Evolutionary conservation across 148 eudicot species (phyloP).

Genomic region (Heliamphora exappendiculata): DNA sequence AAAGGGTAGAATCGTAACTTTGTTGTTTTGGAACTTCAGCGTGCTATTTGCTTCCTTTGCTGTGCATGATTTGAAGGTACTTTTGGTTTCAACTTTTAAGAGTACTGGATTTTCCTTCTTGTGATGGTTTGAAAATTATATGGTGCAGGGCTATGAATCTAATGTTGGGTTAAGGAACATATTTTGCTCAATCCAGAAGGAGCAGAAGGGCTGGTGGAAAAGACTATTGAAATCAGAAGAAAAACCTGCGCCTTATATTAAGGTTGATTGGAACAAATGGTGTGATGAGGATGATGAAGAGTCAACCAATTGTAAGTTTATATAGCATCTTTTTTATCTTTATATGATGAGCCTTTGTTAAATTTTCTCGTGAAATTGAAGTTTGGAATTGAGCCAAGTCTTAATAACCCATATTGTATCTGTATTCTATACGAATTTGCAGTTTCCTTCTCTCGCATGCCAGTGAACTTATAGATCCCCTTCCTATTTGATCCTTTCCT

Average conservation of each 20-base stretch:
- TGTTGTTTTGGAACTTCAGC: not conserved
- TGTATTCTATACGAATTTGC: not conserved
- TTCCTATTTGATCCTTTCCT: not conserved
- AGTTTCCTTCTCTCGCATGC: not conserved
- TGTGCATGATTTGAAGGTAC: not conserved
- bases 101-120: not conserved
- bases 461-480: not conserved
- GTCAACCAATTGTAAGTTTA: slow-evolving; percentile 50
- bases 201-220: slow-evolving; percentile 79
- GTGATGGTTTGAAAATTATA: not conserved
- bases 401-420: not conserved
- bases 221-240: slow-evolving; percentile 70
- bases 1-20: not conserved
- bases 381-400: not conserved
- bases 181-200: slow-evolving; percentile 69
- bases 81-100: not conserved
- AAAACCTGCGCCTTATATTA: slow-evolving; percentile 72
- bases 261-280: slow-evolving; percentile 95
- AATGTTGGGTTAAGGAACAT: slow-evolving; percentile 67
- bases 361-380: not conserved
- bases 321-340: slow-evolving; percentile 4
- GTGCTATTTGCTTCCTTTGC: not conserved
- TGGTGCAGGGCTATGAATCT: slow-evolving; percentile 60
- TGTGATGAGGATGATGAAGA: slow-evolving; percentile 86
- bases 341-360: not conserved